These are phyloP conservation scores for Trypethelium eluteriae DNA, from an alignment of 495 filamentous ascomycete species.

Conservation along the genomic window DNA sequence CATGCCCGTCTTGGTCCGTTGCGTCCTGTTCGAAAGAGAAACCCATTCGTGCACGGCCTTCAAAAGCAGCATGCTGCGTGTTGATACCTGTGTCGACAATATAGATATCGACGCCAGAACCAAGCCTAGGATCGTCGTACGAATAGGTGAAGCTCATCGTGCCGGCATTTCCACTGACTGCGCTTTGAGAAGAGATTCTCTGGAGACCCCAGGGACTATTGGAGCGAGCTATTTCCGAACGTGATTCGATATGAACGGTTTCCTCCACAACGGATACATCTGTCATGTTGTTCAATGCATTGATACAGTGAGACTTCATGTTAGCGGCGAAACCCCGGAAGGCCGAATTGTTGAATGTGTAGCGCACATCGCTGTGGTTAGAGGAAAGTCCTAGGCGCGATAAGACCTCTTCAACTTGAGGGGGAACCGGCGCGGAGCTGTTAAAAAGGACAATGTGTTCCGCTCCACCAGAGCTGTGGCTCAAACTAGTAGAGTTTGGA, in stretches of 20 bases:
- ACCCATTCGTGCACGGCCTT: conserved; percentile 38
- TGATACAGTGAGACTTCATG: conserved; percentile 35
- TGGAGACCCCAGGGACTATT: conserved; percentile 45
- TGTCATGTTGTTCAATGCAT: conserved; percentile 33
- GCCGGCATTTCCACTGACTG: conserved; percentile 23
- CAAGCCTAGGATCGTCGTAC: conserved; percentile 35
- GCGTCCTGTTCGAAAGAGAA: conserved; percentile 33
- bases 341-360: conserved; percentile 40
- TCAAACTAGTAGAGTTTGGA: background rate
- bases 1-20: conserved; percentile 42
- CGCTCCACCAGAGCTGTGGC: conserved; percentile 28
- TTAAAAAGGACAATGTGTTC: conserved; percentile 38
- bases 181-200: conserved; percentile 36
- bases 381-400: conserved; percentile 24
- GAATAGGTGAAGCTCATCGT: conserved; percentile 38
- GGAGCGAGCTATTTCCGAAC: conserved; percentile 22
- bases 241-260: conserved; percentile 19
- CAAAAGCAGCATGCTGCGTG: conserved; percentile 40
- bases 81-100: conserved; percentile 46
- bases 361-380: conserved; percentile 28
- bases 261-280: conserved; percentile 38
- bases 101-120: conserved; percentile 45
- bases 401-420: conserved; percentile 29
- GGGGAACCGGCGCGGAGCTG: conserved; percentile 18
- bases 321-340: conserved; percentile 42